phyloP scores from a whole-genome alignment of 2,329 filamentous ascomycete species.

The Colletotrichum tropicicola region DNA sequence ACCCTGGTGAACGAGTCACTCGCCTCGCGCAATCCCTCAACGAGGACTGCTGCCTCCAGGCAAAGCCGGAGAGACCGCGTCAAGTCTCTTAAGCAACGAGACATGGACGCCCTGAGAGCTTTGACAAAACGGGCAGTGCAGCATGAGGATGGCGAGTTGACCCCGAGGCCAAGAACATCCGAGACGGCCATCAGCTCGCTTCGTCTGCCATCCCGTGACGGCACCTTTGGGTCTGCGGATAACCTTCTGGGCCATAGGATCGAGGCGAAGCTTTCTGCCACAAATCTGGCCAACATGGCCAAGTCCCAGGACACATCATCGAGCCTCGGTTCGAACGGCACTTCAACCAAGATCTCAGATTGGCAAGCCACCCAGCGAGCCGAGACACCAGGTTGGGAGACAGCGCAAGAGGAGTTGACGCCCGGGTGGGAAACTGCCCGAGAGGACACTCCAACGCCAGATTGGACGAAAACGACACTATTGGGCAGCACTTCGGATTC shows the following conservation, averaged over 20 bases:
- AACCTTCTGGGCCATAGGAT: neutral
- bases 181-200: conserved; percentile 28
- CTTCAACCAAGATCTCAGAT: conserved; percentile 17
- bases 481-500: neutral
- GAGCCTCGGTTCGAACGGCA: neutral
- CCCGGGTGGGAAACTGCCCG: conserved; percentile 17
- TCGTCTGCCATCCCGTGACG: conserved; percentile 29
- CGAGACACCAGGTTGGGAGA: conserved; percentile 22
- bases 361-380: conserved; percentile 19
- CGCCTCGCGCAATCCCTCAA: conserved; percentile 22
- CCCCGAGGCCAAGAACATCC: conserved; percentile 18
- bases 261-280: conserved; percentile 17
- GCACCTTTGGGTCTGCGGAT: conserved; percentile 7
- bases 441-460: conserved; percentile 7
- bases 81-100: conserved; percentile 48
- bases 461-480: conserved; percentile 6
- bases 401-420: conserved; percentile 13
- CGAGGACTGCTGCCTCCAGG: conserved; percentile 30
- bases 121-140: conserved; percentile 35
- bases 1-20: conserved; percentile 21
- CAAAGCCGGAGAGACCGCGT: conserved; percentile 48
- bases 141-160: conserved; percentile 12
- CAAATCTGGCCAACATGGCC: conserved; percentile 24
- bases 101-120: conserved; percentile 44
- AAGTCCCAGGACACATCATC: neutral